These are phyloP conservation scores for Ceratocystis colombiana DNA, from an alignment of 2,329 filamentous ascomycete species.

Conservation along the genomic window DNA sequence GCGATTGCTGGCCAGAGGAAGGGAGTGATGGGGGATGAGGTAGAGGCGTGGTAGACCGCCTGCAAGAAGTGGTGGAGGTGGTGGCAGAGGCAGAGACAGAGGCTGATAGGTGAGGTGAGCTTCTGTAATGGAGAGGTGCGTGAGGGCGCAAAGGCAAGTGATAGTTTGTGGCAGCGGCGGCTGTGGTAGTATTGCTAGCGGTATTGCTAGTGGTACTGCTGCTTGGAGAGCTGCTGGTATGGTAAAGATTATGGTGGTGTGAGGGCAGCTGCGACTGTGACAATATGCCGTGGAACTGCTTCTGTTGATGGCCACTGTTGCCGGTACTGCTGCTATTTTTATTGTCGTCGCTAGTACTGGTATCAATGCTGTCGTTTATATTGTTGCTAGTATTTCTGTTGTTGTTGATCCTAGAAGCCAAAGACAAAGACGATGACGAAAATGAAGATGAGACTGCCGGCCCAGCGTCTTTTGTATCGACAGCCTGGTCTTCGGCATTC, in stretches of 20 bases:
- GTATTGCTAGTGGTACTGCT: background rate
- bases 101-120: no score
- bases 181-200: constrained; percentile 4
- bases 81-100: background rate
- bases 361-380: background rate
- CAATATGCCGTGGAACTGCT: no score
- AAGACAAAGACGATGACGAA: constrained; percentile 16
- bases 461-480: constrained; percentile 22
- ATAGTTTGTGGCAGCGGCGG: background rate
- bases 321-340: no score
- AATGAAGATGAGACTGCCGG: constrained; percentile 17
- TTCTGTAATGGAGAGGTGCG: no score
- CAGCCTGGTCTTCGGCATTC: constrained; percentile 23
- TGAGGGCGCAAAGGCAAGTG: no score
- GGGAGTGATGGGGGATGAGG: background rate
- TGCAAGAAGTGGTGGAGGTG: background rate
- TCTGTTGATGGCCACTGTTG: no score
- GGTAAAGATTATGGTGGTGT: no score
- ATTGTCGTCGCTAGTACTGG: no score
- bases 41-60: background rate
- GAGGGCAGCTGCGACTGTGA: no score
- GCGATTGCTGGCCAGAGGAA: background rate
- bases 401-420: constrained; percentile 15
- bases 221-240: no score
- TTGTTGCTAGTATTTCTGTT: constrained; percentile 11